Evolutionary conservation across 805 yeast species (phyloP).

Genomic region (Ogataea neopini): DNA sequence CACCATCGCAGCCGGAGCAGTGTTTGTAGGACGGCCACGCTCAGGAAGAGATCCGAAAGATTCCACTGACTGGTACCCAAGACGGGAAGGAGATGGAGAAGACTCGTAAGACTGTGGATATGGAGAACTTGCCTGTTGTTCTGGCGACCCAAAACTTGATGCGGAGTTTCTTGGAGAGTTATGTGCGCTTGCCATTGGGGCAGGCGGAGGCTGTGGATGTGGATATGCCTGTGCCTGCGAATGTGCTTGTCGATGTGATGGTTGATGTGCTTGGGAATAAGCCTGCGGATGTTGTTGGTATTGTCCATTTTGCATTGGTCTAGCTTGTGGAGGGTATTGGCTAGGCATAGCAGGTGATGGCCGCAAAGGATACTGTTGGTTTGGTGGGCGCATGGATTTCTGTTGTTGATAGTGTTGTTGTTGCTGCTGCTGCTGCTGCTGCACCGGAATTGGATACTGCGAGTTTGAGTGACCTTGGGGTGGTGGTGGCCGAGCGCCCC

Average conservation of each 20-base stretch:
- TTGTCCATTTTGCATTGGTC: constrained; percentile 1
- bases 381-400: constrained; percentile 7
- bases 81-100: constrained; percentile 5
- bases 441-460: constrained; percentile 2
- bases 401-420: constrained; percentile 5
- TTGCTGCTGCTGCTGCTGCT: constrained; percentile 4
- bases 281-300: background rate
- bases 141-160: constrained; percentile 8
- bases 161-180: constrained; percentile 2
- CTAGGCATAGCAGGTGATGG: constrained; percentile 13
- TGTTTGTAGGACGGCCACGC: constrained; percentile 2
- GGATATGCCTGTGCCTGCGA: background rate
- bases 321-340: constrained; percentile 4
- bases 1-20: constrained; percentile 3
- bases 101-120: constrained; percentile 3
- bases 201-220: constrained; percentile 28
- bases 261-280: too few relatives aligned
- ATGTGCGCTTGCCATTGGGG: background rate
- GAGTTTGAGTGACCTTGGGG: constrained; percentile 16
- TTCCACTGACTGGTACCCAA: constrained; percentile 5
- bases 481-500: background rate
- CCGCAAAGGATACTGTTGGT: constrained; percentile 6
- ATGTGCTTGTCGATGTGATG: too few relatives aligned
- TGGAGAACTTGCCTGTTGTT: constrained; percentile 8
- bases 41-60: constrained; percentile 2